A percentile compares a stretch with the other conserved stretches of the same genome.
Evolutionary conservation across 257 asterid species (phyloP).

Genomic region (Solanum etuberosum): DNA sequence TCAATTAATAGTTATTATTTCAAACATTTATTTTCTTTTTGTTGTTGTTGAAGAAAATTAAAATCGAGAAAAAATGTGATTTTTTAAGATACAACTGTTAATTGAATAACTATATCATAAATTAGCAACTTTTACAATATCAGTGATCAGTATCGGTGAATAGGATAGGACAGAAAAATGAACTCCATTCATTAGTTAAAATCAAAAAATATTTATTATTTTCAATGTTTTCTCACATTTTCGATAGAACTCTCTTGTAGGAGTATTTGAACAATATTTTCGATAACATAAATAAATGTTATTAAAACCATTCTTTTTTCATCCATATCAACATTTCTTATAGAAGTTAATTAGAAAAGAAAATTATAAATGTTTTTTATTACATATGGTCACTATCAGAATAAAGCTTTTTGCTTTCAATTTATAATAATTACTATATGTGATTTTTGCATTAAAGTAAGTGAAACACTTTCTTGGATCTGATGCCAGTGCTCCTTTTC

Average conservation of each 20-base stretch:
- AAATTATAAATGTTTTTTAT: background rate
- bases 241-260: background rate
- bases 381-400: background rate
- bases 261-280: background rate
- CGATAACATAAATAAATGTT: background rate
- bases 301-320: too few relatives aligned
- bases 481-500: slow-evolving; percentile 7
- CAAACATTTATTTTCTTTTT: accelerated
- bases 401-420: background rate
- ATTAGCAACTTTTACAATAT: background rate
- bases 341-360: background rate
- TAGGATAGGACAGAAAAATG: background rate
- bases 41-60: background rate
- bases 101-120: accelerated
- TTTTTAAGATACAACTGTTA: background rate
- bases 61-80: accelerated
- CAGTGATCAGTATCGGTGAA: background rate
- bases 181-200: background rate
- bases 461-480: slow-evolving; percentile 59
- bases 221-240: background rate
- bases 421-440: background rate
- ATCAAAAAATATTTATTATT: background rate
- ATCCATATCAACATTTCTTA: too few relatives aligned
- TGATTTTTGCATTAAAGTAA: slow-evolving; percentile 71
- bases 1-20: background rate